Conservation (phyloP, 1,284 basidiomycete genomes). For the Ceratobasidium papillatum region DNA sequence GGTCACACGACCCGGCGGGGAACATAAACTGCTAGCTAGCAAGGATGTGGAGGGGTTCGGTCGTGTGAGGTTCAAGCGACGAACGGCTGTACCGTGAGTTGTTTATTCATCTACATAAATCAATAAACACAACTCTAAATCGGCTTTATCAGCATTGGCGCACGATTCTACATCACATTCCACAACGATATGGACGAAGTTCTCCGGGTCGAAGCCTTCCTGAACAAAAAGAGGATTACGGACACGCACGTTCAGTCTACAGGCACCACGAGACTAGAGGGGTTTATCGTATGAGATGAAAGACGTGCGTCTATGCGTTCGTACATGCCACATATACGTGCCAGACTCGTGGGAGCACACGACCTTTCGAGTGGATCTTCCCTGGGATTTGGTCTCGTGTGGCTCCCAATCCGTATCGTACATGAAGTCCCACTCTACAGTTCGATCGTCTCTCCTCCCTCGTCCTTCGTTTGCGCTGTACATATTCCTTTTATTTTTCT, state of each 20-base stretch:
- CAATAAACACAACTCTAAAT: neutral
- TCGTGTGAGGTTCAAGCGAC: conserved; percentile 26
- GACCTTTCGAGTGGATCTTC: neutral
- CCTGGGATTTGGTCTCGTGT: neutral
- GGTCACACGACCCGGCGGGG: conserved; percentile 8
- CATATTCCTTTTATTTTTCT: neutral
- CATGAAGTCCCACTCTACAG: neutral
- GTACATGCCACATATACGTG: neutral
- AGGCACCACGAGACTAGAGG: conserved; percentile 30
- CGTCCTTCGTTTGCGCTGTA: neutral
- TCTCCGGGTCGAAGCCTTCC: conserved; percentile 29
- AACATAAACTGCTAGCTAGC: conserved; percentile 26
- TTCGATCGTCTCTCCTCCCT: neutral
- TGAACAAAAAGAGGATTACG: conserved; percentile 16
- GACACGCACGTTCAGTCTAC: conserved; percentile 34
- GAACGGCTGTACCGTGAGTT: conserved; percentile 37
- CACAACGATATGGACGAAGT: conserved; percentile 27
- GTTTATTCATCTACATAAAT: neutral
- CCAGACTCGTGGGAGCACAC: neutral
- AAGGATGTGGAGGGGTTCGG: conserved; percentile 26
- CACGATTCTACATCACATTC: conserved; percentile 36
- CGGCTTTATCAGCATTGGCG: neutral
- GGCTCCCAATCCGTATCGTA: neutral
- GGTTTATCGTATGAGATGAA: conserved; percentile 34
- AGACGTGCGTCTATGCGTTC: neutral